Conservation (phyloP, 352 stramenopile species). For the Phytophthora sojae region DNA sequence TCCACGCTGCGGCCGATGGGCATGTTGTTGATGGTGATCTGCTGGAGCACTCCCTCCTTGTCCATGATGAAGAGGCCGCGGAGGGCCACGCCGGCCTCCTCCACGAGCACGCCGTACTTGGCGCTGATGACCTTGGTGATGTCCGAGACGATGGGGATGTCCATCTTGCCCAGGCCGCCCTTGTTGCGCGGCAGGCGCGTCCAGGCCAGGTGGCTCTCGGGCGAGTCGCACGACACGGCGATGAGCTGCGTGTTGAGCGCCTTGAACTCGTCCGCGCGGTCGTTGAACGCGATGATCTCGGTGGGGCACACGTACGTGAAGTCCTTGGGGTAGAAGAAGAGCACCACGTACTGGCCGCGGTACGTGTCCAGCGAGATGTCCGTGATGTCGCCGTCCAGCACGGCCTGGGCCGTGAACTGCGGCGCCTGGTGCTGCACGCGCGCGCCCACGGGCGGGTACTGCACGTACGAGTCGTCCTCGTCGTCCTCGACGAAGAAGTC, state of each 20-base stretch:
- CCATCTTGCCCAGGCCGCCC: conserved; percentile 93
- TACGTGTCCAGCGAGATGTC: conserved; percentile 85
- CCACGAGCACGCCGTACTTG: conserved; percentile 92
- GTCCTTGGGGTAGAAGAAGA: conserved; percentile 94
- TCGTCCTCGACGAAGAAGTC: conserved; percentile 75
- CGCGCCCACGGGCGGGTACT: conserved; percentile 72
- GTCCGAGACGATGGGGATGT: conserved; percentile 94
- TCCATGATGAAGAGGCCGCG: conserved; percentile 95
- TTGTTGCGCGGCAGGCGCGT: conserved; percentile 89
- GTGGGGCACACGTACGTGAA: conserved; percentile 93
- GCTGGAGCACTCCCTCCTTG: conserved; percentile 84
- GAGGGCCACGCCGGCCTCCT: conserved; percentile 86
- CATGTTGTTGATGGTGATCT: conserved; percentile 94
- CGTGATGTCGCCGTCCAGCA: conserved; percentile 87
- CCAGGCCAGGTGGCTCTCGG: conserved; percentile 93
- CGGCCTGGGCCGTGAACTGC: conserved; percentile 75
- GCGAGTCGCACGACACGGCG: conserved; percentile 90
- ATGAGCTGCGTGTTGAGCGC: conserved; percentile 90
- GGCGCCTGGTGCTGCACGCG: conserved; percentile 74
- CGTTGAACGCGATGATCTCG: conserved; percentile 93
- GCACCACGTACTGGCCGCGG: conserved; percentile 89
- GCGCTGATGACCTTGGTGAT: conserved; percentile 93
- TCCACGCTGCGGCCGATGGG: conserved; percentile 93
- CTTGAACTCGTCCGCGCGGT: conserved; percentile 85
- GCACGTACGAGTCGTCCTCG: conserved; percentile 81